phyloP scores from a whole-genome alignment of 139 green algal genomes.

The Pleodorina starrii region DNA sequence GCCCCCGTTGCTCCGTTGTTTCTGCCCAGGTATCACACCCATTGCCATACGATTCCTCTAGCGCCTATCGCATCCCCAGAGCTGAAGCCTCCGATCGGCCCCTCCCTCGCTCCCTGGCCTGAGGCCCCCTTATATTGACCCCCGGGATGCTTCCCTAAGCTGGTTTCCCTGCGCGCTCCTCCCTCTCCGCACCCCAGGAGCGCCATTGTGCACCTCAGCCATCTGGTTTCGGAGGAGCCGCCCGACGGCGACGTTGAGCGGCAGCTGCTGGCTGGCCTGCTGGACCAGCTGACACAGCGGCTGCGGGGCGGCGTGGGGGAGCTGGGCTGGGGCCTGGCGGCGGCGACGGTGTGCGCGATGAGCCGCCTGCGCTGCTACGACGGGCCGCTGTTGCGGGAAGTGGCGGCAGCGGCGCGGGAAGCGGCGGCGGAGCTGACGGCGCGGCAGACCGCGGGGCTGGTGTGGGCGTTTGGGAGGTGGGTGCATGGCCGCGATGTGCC shows the following conservation, averaged over 20 bases:
- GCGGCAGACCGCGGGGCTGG: conserved; percentile 11
- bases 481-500: no score
- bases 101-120: no score
- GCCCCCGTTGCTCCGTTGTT: no score
- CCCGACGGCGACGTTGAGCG: not conserved
- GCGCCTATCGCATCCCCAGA: no score
- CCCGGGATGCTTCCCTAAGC: no score
- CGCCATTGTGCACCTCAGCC: conserved; percentile 19
- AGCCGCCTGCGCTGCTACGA: conserved; percentile 5
- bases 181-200: no score
- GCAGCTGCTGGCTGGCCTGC: conserved; percentile 11
- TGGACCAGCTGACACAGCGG: not conserved
- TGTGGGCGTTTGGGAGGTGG: conserved; percentile 31
- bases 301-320: not conserved
- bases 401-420: not conserved
- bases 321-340: not conserved
- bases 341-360: conserved; percentile 25
- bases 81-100: no score
- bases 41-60: no score
- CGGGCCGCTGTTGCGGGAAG: conserved; percentile 37
- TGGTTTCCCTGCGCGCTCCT: no score
- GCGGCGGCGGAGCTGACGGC: not conserved
- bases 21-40: no score
- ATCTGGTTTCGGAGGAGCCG: conserved; percentile 21
- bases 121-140: no score